Evolutionary conservation across 345 rosid genomes (phyloP), one percentile per base, ranked within the genome.

Genomic region (Murraya koenigii): DNA sequence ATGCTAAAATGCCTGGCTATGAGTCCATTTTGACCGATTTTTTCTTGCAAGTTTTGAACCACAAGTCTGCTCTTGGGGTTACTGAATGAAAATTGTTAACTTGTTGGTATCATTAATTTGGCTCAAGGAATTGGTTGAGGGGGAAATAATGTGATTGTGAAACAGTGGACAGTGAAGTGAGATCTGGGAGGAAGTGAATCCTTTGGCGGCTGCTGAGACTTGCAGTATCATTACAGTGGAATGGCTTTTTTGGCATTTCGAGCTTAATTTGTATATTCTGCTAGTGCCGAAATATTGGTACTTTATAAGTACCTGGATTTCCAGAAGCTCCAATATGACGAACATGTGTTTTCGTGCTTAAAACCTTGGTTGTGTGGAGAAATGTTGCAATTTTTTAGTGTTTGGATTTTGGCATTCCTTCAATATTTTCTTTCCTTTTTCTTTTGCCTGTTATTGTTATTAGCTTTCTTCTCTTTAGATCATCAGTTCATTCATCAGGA

Each of bases 1-100:
- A 87, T 58, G 87, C 92, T 0, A 90, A 90, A 83, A 84, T 89
- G 92, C 92, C 94, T 0, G 76, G 81, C 44, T 89, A 87, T 74
- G 94, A 90, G 85, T 72, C 80, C 3, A 83, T 85, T 55, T 79
- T 89, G 83, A 80, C 87, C 1, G 86, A 84, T 79, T 90, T 90
- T 87, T 87, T 90, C 84, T 79, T 25, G 49, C 49, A 10, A 33
- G 33, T 76, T 1, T 19, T 32, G 56, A 5, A 52, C 22, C 13
- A 13, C 17, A 15, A 52, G 56, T 52, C 56, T 82, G 49, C 49
- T 13, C 17, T 44, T 44, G 17, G 49, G 4, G 49, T 44, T 44
- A 44, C 49, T 44, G 49, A 44, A 44, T 44, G 49, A 44, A 44
- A 44, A 44, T 44, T 44, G 49, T 44, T 44, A 11, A 23, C 47